A percentile compares a stretch with the other conserved stretches of the same genome.
Conservation (phyloP, 257 asterid species). For the Rubia yunnanensis region DNA sequence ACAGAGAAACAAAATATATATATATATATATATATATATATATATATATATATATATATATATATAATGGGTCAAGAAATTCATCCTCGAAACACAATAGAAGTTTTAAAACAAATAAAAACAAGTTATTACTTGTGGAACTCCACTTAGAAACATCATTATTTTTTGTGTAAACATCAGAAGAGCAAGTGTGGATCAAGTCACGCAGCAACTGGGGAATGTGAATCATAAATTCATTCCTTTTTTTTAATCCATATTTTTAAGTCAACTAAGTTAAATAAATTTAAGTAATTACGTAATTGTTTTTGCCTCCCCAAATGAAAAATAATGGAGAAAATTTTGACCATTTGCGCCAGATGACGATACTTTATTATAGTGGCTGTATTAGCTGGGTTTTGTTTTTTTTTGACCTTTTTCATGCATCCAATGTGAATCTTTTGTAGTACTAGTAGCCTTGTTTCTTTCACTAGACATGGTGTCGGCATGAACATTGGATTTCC, state of each 20-base stretch:
- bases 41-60: too few relatives aligned
- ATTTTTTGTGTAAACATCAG: conserved; percentile 7
- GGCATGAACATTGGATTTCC: neutral
- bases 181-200: neutral
- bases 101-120: neutral
- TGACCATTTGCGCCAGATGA: conserved; percentile 3
- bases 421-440: neutral
- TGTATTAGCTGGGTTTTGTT: neutral
- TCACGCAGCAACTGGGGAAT: neutral
- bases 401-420: neutral
- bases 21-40: too few relatives aligned
- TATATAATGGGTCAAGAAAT: too few relatives aligned
- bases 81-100: too few relatives aligned
- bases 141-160: neutral
- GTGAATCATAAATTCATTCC: neutral
- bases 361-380: neutral
- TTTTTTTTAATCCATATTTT: neutral
- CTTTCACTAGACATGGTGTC: neutral
- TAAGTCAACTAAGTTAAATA: conserved; percentile 2
- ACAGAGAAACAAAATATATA: too few relatives aligned
- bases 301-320: neutral
- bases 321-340: neutral
- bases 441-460: neutral
- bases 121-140: neutral
- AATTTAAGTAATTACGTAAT: neutral